A percentile compares a stretch with the other conserved stretches of the same genome.
Conservation (phyloP, 2,329 filamentous ascomycete genomes). For the Golovinomyces cichoracearum region DNA sequence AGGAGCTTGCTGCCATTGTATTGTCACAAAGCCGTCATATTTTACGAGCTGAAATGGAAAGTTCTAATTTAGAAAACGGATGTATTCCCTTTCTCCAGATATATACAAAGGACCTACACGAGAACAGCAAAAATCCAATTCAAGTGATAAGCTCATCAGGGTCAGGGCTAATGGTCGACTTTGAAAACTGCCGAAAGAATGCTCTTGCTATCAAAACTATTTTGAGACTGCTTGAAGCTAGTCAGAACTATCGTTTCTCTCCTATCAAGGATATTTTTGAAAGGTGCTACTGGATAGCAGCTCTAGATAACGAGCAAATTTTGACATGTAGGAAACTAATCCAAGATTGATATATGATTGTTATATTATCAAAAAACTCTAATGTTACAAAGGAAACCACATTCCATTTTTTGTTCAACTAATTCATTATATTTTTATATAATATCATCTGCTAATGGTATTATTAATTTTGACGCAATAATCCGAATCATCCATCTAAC, state of each 20-base stretch:
- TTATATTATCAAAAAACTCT: too few species aligned
- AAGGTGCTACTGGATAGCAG: conserved; percentile 64
- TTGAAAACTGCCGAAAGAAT: conserved; percentile 53
- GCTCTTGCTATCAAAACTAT: conserved; percentile 58
- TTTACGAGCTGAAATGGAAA: conserved; percentile 58
- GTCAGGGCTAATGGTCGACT: conserved; percentile 50
- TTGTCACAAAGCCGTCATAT: conserved; percentile 58
- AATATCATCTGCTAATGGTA: too few species aligned
- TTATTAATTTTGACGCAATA: too few species aligned
- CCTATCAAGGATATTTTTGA: conserved; percentile 54
- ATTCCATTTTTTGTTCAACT: too few species aligned
- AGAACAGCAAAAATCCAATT: conserved; percentile 54
- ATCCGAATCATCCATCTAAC: too few species aligned
- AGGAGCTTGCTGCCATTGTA: conserved; percentile 43
- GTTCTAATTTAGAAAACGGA: conserved; percentile 31
- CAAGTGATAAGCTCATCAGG: conserved; percentile 43
- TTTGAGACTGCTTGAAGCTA: conserved; percentile 52
- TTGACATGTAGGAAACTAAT: conserved; percentile 17
- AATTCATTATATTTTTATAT: too few species aligned
- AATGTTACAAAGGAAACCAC: too few species aligned
- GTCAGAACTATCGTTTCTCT: conserved; percentile 45
- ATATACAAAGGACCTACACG: conserved; percentile 62
- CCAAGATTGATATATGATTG: conserved; percentile 10
- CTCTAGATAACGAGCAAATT: conserved; percentile 52
- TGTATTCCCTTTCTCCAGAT: conserved; percentile 67